Evolutionary conservation across 371 early-diverging fungal genomes (phyloP).

Genomic region (Chytridium lagenaria): DNA sequence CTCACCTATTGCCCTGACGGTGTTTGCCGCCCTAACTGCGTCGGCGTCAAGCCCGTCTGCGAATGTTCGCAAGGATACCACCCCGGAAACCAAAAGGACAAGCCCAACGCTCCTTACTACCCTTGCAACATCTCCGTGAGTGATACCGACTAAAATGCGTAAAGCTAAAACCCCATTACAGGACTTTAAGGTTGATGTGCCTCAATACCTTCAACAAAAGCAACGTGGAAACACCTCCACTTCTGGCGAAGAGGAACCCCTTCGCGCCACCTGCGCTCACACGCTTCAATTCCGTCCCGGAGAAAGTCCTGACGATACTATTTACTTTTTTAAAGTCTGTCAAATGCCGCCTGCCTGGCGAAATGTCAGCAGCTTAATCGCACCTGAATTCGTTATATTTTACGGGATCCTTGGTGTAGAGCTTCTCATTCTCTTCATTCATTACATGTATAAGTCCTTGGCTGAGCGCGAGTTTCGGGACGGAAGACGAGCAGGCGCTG

Average conservation of each 20-base stretch:
- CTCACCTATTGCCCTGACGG: slow-evolving; percentile 63
- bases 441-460: slow-evolving; percentile 30
- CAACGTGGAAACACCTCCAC: neutral
- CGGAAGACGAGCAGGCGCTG: neutral
- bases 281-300: neutral
- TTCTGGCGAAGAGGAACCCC: slow-evolving; percentile 18
- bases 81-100: slow-evolving; percentile 41
- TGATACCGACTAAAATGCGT: too few species aligned
- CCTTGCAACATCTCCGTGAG: slow-evolving; percentile 37
- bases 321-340: slow-evolving; percentile 25
- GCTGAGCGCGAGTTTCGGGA: slow-evolving; percentile 18
- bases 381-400: slow-evolving; percentile 43
- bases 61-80: slow-evolving; percentile 29
- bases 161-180: too few species aligned
- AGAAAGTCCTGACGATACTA: neutral
- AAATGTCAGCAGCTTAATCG: slow-evolving; percentile 24
- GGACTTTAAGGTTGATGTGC: slow-evolving; percentile 15
- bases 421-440: slow-evolving; percentile 28
- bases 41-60: slow-evolving; percentile 52
- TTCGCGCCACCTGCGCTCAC: slow-evolving; percentile 14
- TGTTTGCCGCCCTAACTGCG: slow-evolving; percentile 57
- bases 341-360: slow-evolving; percentile 15
- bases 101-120: slow-evolving; percentile 22
- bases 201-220: slow-evolving; percentile 18
- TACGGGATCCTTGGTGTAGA: slow-evolving; percentile 38